Conservation (phyloP, 164 flowering plant species). For the Vitis vinifera region ASM3070453v1 NC_081807.1:4640501-4641000, state of each 20-base stretch:
- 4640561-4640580: no score
- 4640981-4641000: slow-evolving; percentile 27
- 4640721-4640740: slow-evolving; percentile 46
- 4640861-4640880: slow-evolving; percentile 18
- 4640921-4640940: no score
- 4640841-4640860: slow-evolving; percentile 4
- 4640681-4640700: slow-evolving; percentile 42
- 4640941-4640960: background rate
- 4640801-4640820: background rate
- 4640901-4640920: slow-evolving; percentile 10
- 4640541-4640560: no score
- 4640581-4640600: no score
- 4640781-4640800: slow-evolving; percentile 9
- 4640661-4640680: slow-evolving; percentile 24
- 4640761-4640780: slow-evolving; percentile 4
- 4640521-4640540: no score
- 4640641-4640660: slow-evolving; percentile 41
- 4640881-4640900: slow-evolving; percentile 14
- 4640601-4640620: slow-evolving; percentile 64
- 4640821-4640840: slow-evolving; percentile 9
- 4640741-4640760: slow-evolving; percentile 48
- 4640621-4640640: slow-evolving; percentile 77
- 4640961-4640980: background rate
- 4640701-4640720: slow-evolving; percentile 48
- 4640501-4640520: no score